Evolutionary conservation across 148 eudicot species (phyloP), one percentile per base, ranked within the genome.

Genomic region (Camellia sinensis): DNA sequence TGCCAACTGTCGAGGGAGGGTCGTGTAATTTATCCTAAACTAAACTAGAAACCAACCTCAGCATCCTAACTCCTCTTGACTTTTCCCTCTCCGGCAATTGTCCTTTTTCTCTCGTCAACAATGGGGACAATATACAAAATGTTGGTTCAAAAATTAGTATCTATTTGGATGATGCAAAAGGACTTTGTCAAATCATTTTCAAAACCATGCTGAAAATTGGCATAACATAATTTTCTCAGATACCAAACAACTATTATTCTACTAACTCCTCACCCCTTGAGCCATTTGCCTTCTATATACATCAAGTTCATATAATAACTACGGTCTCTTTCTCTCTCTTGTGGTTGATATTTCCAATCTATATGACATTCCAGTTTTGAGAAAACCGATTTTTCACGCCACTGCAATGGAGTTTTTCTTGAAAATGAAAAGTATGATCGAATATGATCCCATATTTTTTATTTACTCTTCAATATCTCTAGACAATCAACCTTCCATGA

Each of bases 71-170:
- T 29, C 37, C 37, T 29, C 37, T 29, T 29, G 37, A 29, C 18
- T 13, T 67, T 43, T 48, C 71, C 69, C 19, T n/a, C 43, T 76
- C 71, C 79, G 79, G 71, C 79, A 63, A 12, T 76, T 76, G 71
- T 76, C 71, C 3, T 76, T 73, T 48, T 3, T 29, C 37, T 64
- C 53, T 5, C 21, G 29, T 46, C 5, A 22, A 65, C 29, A 60
- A 63, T 48, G 56, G 14, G n/a, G n/a, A 44, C 40, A 4, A 46
- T 22, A 44, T 45, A 69, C 7, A 69, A 67, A 65, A 18, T 3
- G 15, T 65, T 19, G 5, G 15, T 18, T 29, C 6, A 8, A 65
- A 18, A 65, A 21, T 21, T 21, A 5, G 22, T 6, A 65, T 65
- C 41, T 19, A 10, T 21, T 29, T 21, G 68, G 11, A 65, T 21